Conservation (phyloP, 768 basidiomycete species). For the Amanita pseudoporphyria region DNA sequence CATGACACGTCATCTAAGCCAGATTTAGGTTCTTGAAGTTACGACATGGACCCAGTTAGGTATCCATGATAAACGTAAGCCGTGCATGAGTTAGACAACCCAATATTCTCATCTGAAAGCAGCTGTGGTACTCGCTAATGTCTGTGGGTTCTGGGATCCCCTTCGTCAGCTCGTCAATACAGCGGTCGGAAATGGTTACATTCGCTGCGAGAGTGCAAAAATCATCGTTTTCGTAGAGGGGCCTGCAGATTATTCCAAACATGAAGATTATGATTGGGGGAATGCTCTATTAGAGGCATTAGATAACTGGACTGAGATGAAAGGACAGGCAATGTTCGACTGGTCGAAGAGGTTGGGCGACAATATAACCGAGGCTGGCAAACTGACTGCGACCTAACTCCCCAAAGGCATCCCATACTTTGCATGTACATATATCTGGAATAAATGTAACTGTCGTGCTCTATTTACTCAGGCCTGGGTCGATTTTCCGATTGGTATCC, state of each 20-base stretch:
- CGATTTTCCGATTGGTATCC: constrained; percentile 72
- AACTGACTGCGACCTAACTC: constrained; percentile 11
- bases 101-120: background rate
- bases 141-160: constrained; percentile 74
- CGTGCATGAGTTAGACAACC: background rate
- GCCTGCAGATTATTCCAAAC: constrained; percentile 39
- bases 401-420: background rate
- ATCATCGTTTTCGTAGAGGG: constrained; percentile 74
- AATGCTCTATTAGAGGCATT: constrained; percentile 54
- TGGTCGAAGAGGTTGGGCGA: constrained; percentile 37
- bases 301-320: constrained; percentile 41
- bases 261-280: constrained; percentile 73
- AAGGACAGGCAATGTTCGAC: constrained; percentile 27
- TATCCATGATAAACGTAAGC: constrained; percentile 74
- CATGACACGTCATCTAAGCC: background rate
- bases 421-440: background rate
- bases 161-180: constrained; percentile 66
- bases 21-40: constrained; percentile 70
- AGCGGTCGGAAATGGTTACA: constrained; percentile 66
- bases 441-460: background rate
- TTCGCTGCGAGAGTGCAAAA: constrained; percentile 46
- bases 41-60: constrained; percentile 92
- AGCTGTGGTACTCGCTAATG: constrained; percentile 87
- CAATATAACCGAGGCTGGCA: constrained; percentile 9
- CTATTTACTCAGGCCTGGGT: constrained; percentile 32